Evolutionary conservation across 306 rosid species (phyloP).

Genomic region (Casuarina glauca): DNA sequence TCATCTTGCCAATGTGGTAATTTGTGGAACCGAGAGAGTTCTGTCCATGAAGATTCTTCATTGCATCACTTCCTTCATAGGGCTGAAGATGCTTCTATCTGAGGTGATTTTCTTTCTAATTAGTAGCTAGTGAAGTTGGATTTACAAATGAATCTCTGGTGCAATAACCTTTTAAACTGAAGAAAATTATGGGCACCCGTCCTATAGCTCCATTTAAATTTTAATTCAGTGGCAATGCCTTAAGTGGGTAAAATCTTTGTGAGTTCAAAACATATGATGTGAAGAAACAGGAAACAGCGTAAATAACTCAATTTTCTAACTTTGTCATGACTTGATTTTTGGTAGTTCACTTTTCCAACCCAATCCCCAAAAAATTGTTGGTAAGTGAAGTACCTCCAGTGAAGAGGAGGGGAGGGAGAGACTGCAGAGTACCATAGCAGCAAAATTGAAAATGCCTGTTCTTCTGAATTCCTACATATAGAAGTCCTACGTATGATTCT

Average conservation of each 20-base stretch:
- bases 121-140: constrained; percentile 21
- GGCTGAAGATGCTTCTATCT: constrained; percentile 23
- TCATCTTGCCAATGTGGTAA: constrained; percentile 1
- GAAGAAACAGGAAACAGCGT: neutral
- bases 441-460: neutral
- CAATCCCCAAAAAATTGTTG: neutral
- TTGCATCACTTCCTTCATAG: constrained; percentile 25
- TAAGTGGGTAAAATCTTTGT: neutral
- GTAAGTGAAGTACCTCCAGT: neutral
- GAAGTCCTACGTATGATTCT: neutral
- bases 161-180: constrained; percentile 1
- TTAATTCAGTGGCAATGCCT: neutral
- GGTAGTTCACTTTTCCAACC: neutral
- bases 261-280: neutral
- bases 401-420: neutral
- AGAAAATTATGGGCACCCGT: constrained; percentile 5
- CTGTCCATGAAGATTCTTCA: neutral
- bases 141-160: neutral
- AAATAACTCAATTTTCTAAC: neutral
- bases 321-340: neutral
- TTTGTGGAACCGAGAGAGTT: constrained; percentile 4
- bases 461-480: neutral
- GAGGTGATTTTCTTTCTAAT: constrained; percentile 24
- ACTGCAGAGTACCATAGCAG: neutral
- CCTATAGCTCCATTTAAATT: neutral